These are phyloP conservation scores for Podila clonocystis DNA, from an alignment of 192 early-diverging fungal species.

Conservation along the genomic window DNA sequence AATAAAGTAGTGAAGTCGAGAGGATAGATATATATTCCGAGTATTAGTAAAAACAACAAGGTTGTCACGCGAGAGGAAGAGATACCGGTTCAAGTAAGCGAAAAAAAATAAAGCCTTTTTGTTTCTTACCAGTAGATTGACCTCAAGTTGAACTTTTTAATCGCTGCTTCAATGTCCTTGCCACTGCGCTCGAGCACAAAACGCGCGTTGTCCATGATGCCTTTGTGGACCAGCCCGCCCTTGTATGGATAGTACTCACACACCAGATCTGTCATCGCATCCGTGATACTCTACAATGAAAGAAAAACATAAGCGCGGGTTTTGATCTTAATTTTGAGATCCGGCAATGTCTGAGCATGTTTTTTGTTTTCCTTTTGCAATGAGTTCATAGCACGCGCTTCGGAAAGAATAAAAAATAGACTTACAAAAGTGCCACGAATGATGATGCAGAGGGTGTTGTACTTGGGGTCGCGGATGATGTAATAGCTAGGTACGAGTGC, in stretches of 20 bases:
- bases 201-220: conserved; percentile 53
- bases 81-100: not conserved
- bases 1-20: not conserved
- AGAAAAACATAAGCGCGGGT: too few relatives aligned
- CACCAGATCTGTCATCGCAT: conserved; percentile 53
- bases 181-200: conserved; percentile 48
- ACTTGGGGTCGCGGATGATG: conserved; percentile 52
- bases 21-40: not conserved
- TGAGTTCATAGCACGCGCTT: too few relatives aligned
- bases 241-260: conserved; percentile 56
- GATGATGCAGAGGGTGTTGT: conserved; percentile 50
- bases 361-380: not conserved
- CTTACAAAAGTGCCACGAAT: conserved; percentile 56
- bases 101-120: too few relatives aligned
- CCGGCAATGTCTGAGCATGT: too few relatives aligned
- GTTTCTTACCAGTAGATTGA: conserved; percentile 42
- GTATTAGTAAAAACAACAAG: not conserved
- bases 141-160: conserved; percentile 50
- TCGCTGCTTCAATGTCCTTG: conserved; percentile 41
- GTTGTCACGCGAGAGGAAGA: too few relatives aligned
- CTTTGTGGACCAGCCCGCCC: conserved; percentile 52
- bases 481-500: conserved; percentile 54
- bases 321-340: not conserved
- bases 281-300: conserved; percentile 44
- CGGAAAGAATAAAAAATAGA: too few relatives aligned